A percentile compares a stretch with the other conserved stretches of the same genome.
phyloP scores from a whole-genome alignment of 2,329 filamentous ascomycete genomes.

The Apiospora hydei region DNA sequence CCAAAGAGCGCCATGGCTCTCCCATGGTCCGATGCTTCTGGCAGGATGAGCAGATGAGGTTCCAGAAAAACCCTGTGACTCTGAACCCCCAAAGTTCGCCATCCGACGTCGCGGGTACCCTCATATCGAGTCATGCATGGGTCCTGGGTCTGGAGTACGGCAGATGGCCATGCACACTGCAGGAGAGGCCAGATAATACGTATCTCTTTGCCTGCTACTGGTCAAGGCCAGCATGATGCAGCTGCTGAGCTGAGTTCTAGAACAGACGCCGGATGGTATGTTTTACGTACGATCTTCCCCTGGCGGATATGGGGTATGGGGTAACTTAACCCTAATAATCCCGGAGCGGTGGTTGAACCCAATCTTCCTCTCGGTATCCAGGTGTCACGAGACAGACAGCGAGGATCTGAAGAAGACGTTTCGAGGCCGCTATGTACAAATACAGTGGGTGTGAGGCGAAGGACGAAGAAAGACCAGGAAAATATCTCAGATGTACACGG shows the following conservation, averaged over 20 bases:
- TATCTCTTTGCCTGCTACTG: not conserved
- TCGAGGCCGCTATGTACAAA: not conserved
- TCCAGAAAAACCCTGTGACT: slow-evolving; percentile 8
- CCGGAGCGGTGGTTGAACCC: not conserved
- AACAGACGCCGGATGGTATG: not conserved
- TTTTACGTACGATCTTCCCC: slow-evolving; percentile 6
- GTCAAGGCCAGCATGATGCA: not conserved
- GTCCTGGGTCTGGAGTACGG: slow-evolving; percentile 8
- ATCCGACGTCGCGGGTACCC: not conserved
- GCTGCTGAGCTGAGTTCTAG: not conserved
- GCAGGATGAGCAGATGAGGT: slow-evolving; percentile 12
- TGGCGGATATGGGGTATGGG: slow-evolving; percentile 2
- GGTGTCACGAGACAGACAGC: not conserved
- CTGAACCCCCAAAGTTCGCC: not conserved
- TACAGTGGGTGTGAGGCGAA: too few species aligned
- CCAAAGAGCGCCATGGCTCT: not conserved
- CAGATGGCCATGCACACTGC: not conserved
- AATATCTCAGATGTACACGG: not conserved
- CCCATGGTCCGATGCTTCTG: slow-evolving; percentile 9
- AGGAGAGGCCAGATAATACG: not conserved
- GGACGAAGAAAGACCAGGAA: not conserved
- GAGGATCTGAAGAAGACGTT: not conserved
- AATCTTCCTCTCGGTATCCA: not conserved
- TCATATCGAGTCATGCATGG: slow-evolving; percentile 5
- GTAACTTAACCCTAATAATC: slow-evolving; percentile 7